Base-by-base conservation (phyloP, 140 eudicot genomes). In the Bidens hawaiensis region DNA sequence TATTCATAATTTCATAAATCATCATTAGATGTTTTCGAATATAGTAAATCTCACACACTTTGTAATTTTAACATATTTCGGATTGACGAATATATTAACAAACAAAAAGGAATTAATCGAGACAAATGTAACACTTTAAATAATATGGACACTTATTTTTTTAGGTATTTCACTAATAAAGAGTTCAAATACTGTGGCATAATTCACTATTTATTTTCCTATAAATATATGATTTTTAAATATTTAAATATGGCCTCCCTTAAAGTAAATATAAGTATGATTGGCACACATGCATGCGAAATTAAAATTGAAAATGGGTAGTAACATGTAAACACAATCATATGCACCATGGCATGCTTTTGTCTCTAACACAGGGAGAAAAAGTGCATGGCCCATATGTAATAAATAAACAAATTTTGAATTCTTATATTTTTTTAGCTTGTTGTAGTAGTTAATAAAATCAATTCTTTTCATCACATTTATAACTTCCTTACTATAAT, bases 261-360 rank as follows among this genome's bases (percentile, higher is more conserved):
- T 50, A 22, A 14, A 26, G 75, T 60, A 34, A 69, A 34, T 33
- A 60, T 48, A 50, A 70, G 61, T 62, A 71, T 71, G 65, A 72
- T 72, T 72, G 71, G 51, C 71, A 72, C 77, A 72, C 77, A 72
- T 72, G 71, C 77, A 62, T 72, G 71, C 77, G 41, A 53, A 41
- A 28, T 41, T 22, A 6, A 62, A 63, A 40, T 41, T 53, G 22
- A 63, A 72, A 54, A 41, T 28, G 71, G 50, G 71, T 51, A 33
- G 53, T 51, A 68, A 45, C 77, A 72, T 71, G 64, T 62, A 72
- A 72, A 72, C 77, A 72, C 65, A 72, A 72, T 72, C 77, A 72
- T 62, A 63, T 63, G 77, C 71, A 72, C 41, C 25, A 42, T 65
- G 65, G 12, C 76, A 62, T 62, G 71, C 76, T 41, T 62, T 62